These are phyloP conservation scores for Sporisorium scitamineum DNA, from an alignment of 1,284 basidiomycete genomes.

Conservation along the genomic window DNA sequence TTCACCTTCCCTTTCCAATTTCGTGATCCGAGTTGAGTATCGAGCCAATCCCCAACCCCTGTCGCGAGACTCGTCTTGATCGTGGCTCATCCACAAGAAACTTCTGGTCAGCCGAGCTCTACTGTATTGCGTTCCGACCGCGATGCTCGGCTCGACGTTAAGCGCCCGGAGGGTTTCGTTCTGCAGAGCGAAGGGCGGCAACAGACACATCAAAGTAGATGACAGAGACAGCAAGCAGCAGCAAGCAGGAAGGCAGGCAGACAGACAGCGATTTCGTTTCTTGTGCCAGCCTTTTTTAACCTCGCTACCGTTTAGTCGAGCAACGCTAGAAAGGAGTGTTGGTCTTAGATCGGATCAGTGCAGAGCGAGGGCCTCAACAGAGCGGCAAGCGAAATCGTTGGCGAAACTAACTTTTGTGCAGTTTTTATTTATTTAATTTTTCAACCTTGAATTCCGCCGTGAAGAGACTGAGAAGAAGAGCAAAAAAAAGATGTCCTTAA, in stretches of 20 bases:
- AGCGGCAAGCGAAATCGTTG: neutral
- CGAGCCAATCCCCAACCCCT: neutral
- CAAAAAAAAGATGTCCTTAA: constrained; percentile 1
- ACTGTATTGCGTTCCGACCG: constrained; percentile 10
- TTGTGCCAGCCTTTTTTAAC: neutral
- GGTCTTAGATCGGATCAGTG: neutral
- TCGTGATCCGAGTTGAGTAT: neutral
- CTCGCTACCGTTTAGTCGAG: neutral
- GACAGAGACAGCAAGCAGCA: too few species aligned
- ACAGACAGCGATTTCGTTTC: neutral
- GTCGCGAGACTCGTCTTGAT: neutral
- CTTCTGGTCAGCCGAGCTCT: neutral
- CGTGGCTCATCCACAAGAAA: too few species aligned
- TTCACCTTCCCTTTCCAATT: neutral
- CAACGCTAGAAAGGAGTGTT: constrained; percentile 1
- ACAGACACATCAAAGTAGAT: neutral
- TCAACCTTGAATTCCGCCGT: too few species aligned
- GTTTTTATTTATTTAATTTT: too few species aligned
- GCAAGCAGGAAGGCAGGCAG: too few species aligned
- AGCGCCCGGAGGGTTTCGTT: constrained; percentile 3
- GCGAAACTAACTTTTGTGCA: too few species aligned
- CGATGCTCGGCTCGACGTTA: constrained; percentile 14
- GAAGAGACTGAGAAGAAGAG: neutral
- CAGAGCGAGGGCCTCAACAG: neutral
- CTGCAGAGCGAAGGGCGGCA: neutral